Conservation (phyloP, 345 rosid species). For the Psidium friedrichsthalianum region DNA sequence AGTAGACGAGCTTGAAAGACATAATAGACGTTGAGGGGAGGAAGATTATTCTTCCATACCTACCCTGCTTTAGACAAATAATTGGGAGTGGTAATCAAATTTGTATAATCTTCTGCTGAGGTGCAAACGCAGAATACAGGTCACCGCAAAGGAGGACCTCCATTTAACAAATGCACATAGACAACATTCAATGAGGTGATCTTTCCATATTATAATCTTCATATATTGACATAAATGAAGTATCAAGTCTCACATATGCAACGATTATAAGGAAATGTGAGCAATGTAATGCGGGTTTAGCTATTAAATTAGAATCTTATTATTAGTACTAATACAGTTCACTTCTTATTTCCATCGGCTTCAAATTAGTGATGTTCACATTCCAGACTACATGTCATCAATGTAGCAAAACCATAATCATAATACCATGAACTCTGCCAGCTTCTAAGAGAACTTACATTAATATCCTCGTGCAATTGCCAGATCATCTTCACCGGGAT, state of each 20-base stretch:
- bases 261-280: neutral
- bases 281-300: neutral
- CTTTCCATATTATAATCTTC: neutral
- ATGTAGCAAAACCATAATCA: neutral
- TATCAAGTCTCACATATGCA: neutral
- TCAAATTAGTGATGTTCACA: neutral
- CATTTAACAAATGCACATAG: neutral
- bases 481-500: constrained; percentile 97
- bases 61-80: neutral
- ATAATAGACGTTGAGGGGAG: neutral
- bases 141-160: neutral
- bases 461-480: constrained; percentile 79
- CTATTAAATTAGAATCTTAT: neutral
- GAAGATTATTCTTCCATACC: neutral
- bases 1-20: neutral
- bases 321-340: neutral
- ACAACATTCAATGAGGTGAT: neutral
- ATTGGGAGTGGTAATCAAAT: neutral
- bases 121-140: neutral
- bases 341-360: neutral
- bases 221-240: neutral
- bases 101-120: neutral
- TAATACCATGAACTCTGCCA: neutral
- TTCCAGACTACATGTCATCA: neutral
- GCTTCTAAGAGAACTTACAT: constrained; percentile 35